A percentile compares a stretch with the other conserved stretches of the same genome.
phyloP scores from a whole-genome alignment of 2,329 filamentous ascomycete species.

The Paecilomyces variotii region DNA sequence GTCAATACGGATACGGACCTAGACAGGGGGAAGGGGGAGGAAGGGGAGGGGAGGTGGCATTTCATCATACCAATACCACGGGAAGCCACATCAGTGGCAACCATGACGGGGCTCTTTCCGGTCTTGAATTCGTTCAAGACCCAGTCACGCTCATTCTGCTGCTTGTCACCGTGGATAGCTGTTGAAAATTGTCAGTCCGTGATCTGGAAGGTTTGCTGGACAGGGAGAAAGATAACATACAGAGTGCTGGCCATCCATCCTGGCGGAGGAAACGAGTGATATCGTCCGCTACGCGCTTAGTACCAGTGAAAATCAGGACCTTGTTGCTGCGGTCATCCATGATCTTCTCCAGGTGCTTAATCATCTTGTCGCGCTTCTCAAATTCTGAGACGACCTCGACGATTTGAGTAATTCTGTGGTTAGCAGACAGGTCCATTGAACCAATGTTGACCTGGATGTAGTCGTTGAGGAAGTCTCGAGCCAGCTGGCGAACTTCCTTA shows the following conservation, averaged over 20 bases:
- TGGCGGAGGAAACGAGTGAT: constrained; percentile 96
- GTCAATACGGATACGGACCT: constrained; percentile 38
- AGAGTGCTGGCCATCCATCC: constrained; percentile 94
- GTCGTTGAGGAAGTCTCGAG: constrained; percentile 81
- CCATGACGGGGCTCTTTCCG: constrained; percentile 99
- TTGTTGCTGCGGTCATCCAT: constrained; percentile 98
- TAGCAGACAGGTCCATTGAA: constrained; percentile 90
- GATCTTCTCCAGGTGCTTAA: constrained; percentile 93
- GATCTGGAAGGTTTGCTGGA: neutral
- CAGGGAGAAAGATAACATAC: constrained; percentile 46
- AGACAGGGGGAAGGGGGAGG: constrained; percentile 22
- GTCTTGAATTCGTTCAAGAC: constrained; percentile 99
- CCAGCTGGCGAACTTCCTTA: constrained; percentile 91
- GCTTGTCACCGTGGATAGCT: constrained; percentile 99
- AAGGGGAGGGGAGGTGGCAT: constrained; percentile 40
- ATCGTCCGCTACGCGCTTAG: constrained; percentile 89
- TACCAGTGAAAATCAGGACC: constrained; percentile 81
- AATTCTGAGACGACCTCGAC: constrained; percentile 94
- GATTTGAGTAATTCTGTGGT: constrained; percentile 95
- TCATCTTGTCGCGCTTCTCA: constrained; percentile 96
- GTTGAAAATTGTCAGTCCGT: constrained; percentile 28
- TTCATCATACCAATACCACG: constrained; percentile 99
- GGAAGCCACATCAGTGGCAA: constrained; percentile 98
- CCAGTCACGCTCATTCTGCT: constrained; percentile 99
- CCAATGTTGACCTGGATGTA: constrained; percentile 99